Percentiles rank a stretch among this genome's conserved stretches.
Conservation (phyloP, 345 rosid species). For the Alliaria petiolata region DNA sequence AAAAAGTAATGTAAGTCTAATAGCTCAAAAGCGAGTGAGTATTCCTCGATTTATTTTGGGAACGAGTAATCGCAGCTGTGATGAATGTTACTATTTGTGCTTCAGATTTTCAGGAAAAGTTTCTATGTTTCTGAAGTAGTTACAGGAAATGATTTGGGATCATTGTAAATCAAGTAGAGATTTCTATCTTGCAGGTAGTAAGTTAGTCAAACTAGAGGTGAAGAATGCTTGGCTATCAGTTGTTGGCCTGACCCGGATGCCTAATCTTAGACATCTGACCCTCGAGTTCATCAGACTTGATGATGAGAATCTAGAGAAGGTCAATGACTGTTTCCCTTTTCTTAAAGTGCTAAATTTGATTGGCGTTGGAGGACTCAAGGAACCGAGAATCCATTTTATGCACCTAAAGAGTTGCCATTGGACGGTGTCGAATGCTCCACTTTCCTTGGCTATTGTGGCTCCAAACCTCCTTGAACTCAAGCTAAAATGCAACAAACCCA, state of each 20-base stretch:
- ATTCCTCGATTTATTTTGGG: too few species aligned
- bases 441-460: constrained; percentile 52
- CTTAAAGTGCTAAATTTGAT: constrained; percentile 59
- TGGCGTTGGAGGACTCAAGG: constrained; percentile 76
- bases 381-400: constrained; percentile 52
- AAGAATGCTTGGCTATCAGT: constrained; percentile 81
- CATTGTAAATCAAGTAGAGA: background rate
- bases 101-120: background rate
- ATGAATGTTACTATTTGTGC: background rate
- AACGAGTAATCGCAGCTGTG: too few species aligned
- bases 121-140: background rate
- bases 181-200: constrained; percentile 40
- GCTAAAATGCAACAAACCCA: constrained; percentile 55
- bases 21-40: too few species aligned
- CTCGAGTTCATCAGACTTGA: constrained; percentile 66
- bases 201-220: constrained; percentile 54
- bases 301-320: constrained; percentile 60
- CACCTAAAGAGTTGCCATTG: constrained; percentile 55
- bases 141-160: background rate
- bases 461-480: constrained; percentile 58
- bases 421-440: constrained; percentile 66
- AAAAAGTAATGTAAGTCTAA: too few species aligned
- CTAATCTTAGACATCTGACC: constrained; percentile 54
- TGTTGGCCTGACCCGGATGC: constrained; percentile 49
- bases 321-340: constrained; percentile 57